Base-by-base conservation (phyloP, 108 stramenopile genomes). In the Cylindrotheca fusiformis region DNA sequence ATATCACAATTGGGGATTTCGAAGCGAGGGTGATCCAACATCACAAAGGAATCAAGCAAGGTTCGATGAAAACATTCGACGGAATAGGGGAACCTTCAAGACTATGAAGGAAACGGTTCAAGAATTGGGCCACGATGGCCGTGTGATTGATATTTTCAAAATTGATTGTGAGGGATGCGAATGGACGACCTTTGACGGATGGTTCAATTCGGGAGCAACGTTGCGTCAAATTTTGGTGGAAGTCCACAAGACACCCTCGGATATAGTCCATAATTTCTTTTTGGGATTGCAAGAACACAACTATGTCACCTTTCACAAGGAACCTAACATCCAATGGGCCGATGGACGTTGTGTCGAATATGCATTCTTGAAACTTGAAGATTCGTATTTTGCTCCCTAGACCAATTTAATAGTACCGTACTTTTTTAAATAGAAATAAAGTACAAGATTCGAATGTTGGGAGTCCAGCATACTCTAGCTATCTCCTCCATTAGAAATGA, bases 101-200 rank as follows among this genome's bases (percentile, higher is more conserved):
- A 81, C 73, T 8, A 27, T 77, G 3, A 19, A 74, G 28, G 44
- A 60, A 30, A 81, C 69, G 5, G 53, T 77, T 0, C n/a, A 65
- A 3, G 57, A 60, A 8, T 36, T 81, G 44, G 68, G 68, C 6
- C 80, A 77, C 24, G 32, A 47, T 20, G 59, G 60, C 4, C 31
- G 69, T 18, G 51, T 49, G n/a, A 78, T 78, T 54, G 78, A 84
- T 65, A 55, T 78, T 19, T 56, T 82, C 50, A 82, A 80, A 54
- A 77, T 80, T 31, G 79, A 80, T 65, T 80, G 76, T 46, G 76
- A 80, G 52, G 65, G 67, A 1, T 83, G 78, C 50, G 76, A 84
- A 41, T 70, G 72, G 60, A 23, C 44, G 12, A 67, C 77, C n/a
- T 76, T 60, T 30, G 31, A 65, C n/a, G 75, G 73, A 31, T 83